A percentile compares a stretch with the other conserved stretches of the same genome.
phyloP scores from a whole-genome alignment of 305 asterid species.

The Fraxinus sp. region DNA sequence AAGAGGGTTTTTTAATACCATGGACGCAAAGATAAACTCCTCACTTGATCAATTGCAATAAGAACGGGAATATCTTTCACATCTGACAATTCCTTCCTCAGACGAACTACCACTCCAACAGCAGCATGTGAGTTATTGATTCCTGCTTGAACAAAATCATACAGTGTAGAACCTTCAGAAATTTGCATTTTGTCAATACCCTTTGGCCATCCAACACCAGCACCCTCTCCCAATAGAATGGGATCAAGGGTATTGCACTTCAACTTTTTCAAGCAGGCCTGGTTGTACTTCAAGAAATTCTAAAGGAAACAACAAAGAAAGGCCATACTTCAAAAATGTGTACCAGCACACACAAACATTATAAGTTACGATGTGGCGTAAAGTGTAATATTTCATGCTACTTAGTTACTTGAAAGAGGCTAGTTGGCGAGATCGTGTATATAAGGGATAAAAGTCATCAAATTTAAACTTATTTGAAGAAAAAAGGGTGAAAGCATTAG shows the following conservation, averaged over 20 bases:
- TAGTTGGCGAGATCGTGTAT: too few relatives aligned
- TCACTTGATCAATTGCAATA: slow-evolving; percentile 90
- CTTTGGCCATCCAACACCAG: slow-evolving; percentile 78
- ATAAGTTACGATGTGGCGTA: neutral
- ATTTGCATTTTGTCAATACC: slow-evolving; percentile 59
- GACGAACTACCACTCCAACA: slow-evolving; percentile 83
- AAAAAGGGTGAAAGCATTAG: too few relatives aligned
- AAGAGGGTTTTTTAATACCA: too few relatives aligned
- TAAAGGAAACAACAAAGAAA: slow-evolving; percentile 30
- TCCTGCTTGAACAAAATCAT: slow-evolving; percentile 74
- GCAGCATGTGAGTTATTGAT: slow-evolving; percentile 62
- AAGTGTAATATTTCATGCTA: neutral
- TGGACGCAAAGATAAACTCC: slow-evolving; percentile 22
- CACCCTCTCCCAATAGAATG: slow-evolving; percentile 87
- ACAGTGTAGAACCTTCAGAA: slow-evolving; percentile 63
- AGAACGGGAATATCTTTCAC: slow-evolving; percentile 83
- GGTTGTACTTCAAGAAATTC: slow-evolving; percentile 81
- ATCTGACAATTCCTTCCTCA: slow-evolving; percentile 82
- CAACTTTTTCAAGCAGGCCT: slow-evolving; percentile 51
- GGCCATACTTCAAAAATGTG: slow-evolving; percentile 16
- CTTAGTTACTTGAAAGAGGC: too few relatives aligned
- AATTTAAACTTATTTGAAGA: too few relatives aligned
- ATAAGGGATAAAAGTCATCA: too few relatives aligned
- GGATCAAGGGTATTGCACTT: slow-evolving; percentile 67
- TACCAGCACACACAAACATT: neutral